Base-by-base conservation (phyloP, 2,329 filamentous ascomycete genomes). In the Epichloe festucae region DNA sequence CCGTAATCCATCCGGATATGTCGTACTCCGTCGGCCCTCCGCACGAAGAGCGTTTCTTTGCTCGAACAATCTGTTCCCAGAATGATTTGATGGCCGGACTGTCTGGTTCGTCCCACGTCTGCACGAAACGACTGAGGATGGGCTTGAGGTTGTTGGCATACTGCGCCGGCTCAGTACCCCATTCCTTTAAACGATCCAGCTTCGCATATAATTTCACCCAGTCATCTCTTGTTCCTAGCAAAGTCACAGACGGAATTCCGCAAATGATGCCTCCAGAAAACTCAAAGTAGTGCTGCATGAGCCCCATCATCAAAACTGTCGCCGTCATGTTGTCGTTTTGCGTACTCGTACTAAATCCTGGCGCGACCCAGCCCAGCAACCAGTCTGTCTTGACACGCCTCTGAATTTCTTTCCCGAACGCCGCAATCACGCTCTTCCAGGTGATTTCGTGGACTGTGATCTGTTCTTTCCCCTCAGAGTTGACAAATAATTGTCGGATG, bases 1-100 rank as follows among this genome's bases (percentile, higher is more conserved):
- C 72, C 0, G 70, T 71, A 49, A 76, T 67, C 74, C 73, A 78
- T 5, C 75, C 74, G 0, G 67, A 70, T 2, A 74, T 53, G 46
- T 63, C 61, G 56, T 60, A 70, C 56, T 66, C 68, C 55, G 46
- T 61, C 27, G 57, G 60, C 2, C 59, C 65, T 40, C 59, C 60
- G 43, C 57, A 67, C n/a, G 53, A 57, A 46, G 53, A 64, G 51
- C 54, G 57, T 45, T 62, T 65, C 44, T 66, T 59, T 0, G 63
- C 65, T 6, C 65, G 60, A 2, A 71, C 70, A 47, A 71, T 71
- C 53, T 65, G 61, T 31, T 58, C 60, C 73, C 74, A 78, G 47
- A 77, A 77, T 1, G 57, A 52, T 19, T 56, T 58, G 0, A 63
- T 62, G 6, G 66, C 67, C 0, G 58, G 44, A 36, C 63, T 61